Percentiles rank a stretch among this genome's conserved stretches.
These are phyloP conservation scores for Fistulifera pelliculosa DNA, from an alignment of 108 stramenopile species.

Conservation along the genomic window DNA sequence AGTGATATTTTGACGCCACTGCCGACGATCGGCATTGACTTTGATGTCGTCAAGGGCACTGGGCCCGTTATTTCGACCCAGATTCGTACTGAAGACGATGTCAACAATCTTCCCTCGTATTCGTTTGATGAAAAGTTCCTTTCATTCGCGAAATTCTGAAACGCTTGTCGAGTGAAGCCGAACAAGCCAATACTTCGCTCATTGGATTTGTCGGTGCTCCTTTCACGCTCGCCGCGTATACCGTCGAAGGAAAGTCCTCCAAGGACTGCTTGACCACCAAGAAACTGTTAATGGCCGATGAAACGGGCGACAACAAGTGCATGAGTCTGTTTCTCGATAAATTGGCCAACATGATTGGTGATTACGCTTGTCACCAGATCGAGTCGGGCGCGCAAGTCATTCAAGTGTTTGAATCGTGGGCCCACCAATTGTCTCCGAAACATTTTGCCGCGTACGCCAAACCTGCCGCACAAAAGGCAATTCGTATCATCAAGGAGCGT, in stretches of 20 bases:
- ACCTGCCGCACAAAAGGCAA: conserved; percentile 81
- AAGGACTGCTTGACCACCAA: conserved; percentile 81
- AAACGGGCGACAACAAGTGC: conserved; percentile 45
- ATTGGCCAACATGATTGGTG: conserved; percentile 81
- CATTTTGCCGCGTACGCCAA: conserved; percentile 86
- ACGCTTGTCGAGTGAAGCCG: conserved; percentile 62
- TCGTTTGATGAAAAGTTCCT: conserved; percentile 80
- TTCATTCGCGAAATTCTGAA: conserved; percentile 86
- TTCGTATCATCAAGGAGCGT: conserved; percentile 77
- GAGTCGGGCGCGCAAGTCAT: conserved; percentile 96
- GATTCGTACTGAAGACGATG: conserved; percentile 51
- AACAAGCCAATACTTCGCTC: conserved; percentile 82
- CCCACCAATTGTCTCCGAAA: conserved; percentile 84
- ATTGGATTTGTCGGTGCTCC: conserved; percentile 99
- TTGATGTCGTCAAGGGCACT: conserved; percentile 89
- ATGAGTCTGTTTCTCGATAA: conserved; percentile 79
- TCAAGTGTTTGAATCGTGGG: conserved; percentile 98
- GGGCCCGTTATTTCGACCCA: conserved; percentile 89
- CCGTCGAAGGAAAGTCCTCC: conserved; percentile 89
- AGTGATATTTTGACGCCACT: conserved; percentile 97
- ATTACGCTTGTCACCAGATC: conserved; percentile 93
- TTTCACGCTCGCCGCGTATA: conserved; percentile 95
- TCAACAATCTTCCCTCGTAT: conserved; percentile 31
- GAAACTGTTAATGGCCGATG: conserved; percentile 87
- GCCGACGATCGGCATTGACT: conserved; percentile 94